These are phyloP conservation scores for Aphanomyces euteiches DNA, from an alignment of 352 stramenopile species.

Conservation along the genomic window DNA sequence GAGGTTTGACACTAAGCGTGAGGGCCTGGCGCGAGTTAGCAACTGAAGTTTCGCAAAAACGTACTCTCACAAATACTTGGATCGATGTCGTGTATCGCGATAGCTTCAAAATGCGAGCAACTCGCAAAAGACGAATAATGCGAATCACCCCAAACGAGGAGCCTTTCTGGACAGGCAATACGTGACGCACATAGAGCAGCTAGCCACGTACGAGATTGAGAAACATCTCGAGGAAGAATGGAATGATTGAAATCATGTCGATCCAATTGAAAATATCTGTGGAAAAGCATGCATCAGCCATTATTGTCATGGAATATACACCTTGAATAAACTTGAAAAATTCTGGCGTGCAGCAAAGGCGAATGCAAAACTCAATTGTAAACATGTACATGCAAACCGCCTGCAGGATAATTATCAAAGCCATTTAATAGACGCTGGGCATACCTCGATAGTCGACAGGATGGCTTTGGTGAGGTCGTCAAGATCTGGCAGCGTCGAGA, in stretches of 20 bases:
- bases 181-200: background rate
- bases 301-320: slow-evolving; percentile 31
- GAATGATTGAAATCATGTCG: slow-evolving; percentile 77
- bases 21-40: slow-evolving; percentile 47
- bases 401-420: background rate
- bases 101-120: slow-evolving; percentile 84
- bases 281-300: background rate
- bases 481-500: slow-evolving; percentile 54
- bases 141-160: slow-evolving; percentile 66
- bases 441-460: slow-evolving; percentile 45
- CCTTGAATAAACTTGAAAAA: slow-evolving; percentile 48
- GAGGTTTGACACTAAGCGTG: slow-evolving; percentile 62
- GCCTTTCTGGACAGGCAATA: slow-evolving; percentile 39
- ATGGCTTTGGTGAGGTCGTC: slow-evolving; percentile 40
- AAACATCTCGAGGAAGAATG: slow-evolving; percentile 76
- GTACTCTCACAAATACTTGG: slow-evolving; percentile 54
- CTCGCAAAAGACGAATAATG: slow-evolving; percentile 77
- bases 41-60: background rate
- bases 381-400: slow-evolving; percentile 31
- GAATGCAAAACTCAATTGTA: slow-evolving; percentile 56
- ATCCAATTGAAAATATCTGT: slow-evolving; percentile 75
- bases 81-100: slow-evolving; percentile 83
- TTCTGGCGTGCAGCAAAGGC: slow-evolving; percentile 48
- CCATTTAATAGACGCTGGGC: background rate
- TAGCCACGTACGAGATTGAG: slow-evolving; percentile 38